Percentiles rank a stretch among this genome's conserved stretches.
phyloP scores from a whole-genome alignment of 1,139 yeast species.

The Geotrichum citri-aurantii region DNA sequence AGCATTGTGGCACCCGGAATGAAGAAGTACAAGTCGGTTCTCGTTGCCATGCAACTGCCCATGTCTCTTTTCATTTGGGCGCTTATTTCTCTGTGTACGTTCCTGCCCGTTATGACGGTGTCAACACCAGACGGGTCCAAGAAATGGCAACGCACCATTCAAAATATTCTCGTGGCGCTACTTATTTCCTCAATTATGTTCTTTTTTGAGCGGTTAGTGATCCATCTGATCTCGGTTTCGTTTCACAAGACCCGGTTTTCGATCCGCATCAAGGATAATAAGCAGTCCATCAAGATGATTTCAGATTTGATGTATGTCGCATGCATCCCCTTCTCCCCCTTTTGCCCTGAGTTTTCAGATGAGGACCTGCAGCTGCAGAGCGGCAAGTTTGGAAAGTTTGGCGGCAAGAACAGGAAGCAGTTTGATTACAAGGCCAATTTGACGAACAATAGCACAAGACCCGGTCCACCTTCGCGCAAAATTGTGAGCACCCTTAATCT shows the following conservation, averaged over 20 bases:
- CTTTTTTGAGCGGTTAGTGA: constrained; percentile 35
- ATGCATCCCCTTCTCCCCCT: constrained; percentile 34
- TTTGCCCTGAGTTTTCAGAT: constrained; percentile 34
- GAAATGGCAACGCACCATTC: constrained; percentile 35
- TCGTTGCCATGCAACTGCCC: constrained; percentile 36
- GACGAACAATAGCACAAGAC: constrained; percentile 18
- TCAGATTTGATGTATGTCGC: constrained; percentile 33
- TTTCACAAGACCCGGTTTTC: constrained; percentile 40
- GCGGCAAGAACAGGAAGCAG: constrained; percentile 11
- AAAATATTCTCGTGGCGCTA: constrained; percentile 36
- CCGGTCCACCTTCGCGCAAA: constrained; percentile 20
- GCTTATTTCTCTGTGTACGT: constrained; percentile 35
- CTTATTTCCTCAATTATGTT: constrained; percentile 36
- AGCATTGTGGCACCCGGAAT: constrained; percentile 34
- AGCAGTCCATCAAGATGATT: constrained; percentile 31
- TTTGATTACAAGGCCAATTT: constrained; percentile 16
- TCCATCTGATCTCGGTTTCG: constrained; percentile 37
- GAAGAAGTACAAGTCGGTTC: constrained; percentile 32
- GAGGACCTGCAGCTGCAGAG: constrained; percentile 33
- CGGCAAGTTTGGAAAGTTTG: constrained; percentile 23
- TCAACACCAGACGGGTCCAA: constrained; percentile 25
- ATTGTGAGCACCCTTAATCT: constrained; percentile 23
- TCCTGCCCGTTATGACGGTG: constrained; percentile 34
- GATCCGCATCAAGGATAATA: constrained; percentile 35
- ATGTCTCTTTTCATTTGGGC: constrained; percentile 34